A percentile compares a stretch with the other conserved stretches of the same genome.
Evolutionary conservation across 2,329 filamentous ascomycete species (phyloP).

Genomic region (Colletotrichum gloeosporioides): DNA sequence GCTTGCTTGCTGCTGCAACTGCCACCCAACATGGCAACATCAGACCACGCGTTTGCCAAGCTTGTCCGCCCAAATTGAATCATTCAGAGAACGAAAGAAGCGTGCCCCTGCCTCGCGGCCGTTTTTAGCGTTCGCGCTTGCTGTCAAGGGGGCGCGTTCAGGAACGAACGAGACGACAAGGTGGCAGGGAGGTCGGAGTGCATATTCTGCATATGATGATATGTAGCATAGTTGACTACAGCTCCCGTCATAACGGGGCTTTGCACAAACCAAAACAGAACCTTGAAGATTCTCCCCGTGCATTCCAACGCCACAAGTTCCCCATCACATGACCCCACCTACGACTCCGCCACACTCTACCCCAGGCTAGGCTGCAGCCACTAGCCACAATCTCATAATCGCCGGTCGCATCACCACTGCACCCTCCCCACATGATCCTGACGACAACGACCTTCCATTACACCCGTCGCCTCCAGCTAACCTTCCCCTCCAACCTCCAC

Average conservation of each 20-base stretch:
- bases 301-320: background rate
- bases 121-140: background rate
- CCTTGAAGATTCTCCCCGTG: background rate
- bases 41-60: constrained; percentile 16
- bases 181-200: background rate
- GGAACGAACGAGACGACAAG: background rate
- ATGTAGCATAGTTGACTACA: rapidly evolving
- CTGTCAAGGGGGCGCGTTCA: background rate
- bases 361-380: constrained; percentile 2
- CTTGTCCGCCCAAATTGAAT: background rate
- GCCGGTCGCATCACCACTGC: constrained; percentile 6
- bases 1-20: background rate
- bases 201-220: background rate
- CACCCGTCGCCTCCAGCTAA: background rate
- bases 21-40: background rate
- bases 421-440: constrained; percentile 19
- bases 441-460: constrained; percentile 11
- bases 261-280: background rate
- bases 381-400: background rate
- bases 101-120: background rate
- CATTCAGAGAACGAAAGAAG: background rate
- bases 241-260: rapidly evolving
- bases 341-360: background rate
- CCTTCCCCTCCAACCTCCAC: background rate
- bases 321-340: constrained; percentile 1